A percentile compares a stretch with the other conserved stretches of the same genome.
These are phyloP conservation scores for Penicillium verhagenii DNA, from an alignment of 495 filamentous ascomycete genomes.

Conservation along the genomic window DNA sequence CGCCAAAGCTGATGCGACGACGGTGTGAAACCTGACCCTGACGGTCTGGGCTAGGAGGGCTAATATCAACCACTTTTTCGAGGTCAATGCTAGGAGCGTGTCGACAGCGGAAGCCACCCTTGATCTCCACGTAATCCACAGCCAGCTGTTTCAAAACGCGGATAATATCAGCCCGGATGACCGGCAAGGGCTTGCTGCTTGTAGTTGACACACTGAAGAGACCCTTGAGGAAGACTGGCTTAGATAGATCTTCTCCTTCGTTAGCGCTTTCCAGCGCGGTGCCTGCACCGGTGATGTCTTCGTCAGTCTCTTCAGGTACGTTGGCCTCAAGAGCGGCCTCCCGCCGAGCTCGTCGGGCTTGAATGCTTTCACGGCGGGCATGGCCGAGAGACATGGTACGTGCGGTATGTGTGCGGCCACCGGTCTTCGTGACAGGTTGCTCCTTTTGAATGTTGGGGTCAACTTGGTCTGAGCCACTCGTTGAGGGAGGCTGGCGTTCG, in stretches of 20 bases:
- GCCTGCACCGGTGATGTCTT: conserved; percentile 44
- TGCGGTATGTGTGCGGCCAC: conserved; percentile 49
- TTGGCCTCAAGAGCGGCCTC: conserved; percentile 66
- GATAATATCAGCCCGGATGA: conserved; percentile 89
- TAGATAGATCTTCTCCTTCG: conserved; percentile 60
- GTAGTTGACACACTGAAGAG: conserved; percentile 98
- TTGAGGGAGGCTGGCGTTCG: conserved; percentile 59
- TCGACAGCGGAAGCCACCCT: conserved; percentile 86
- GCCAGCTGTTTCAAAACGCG: conserved; percentile 81
- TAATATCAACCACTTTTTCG: conserved; percentile 62
- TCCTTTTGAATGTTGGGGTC: conserved; percentile 47
- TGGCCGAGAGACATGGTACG: conserved; percentile 90
- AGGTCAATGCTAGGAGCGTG: conserved; percentile 89
- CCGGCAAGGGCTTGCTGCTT: conserved; percentile 79
- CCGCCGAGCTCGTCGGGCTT: conserved; percentile 70
- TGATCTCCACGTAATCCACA: conserved; percentile 90
- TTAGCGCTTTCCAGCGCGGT: conserved; percentile 54
- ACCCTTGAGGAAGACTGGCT: conserved; percentile 95
- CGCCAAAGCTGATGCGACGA: conserved; percentile 81
- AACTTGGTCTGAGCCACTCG: conserved; percentile 78
- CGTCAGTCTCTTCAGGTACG: conserved; percentile 80
- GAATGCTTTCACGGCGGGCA: conserved; percentile 84
- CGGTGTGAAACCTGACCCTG: conserved; percentile 59
- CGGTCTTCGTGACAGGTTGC: conserved; percentile 25
- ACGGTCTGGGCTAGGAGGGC: conserved; percentile 53